Evolutionary conservation across 768 basidiomycete genomes (phyloP).

Genomic region (Boletus insuetus): DNA sequence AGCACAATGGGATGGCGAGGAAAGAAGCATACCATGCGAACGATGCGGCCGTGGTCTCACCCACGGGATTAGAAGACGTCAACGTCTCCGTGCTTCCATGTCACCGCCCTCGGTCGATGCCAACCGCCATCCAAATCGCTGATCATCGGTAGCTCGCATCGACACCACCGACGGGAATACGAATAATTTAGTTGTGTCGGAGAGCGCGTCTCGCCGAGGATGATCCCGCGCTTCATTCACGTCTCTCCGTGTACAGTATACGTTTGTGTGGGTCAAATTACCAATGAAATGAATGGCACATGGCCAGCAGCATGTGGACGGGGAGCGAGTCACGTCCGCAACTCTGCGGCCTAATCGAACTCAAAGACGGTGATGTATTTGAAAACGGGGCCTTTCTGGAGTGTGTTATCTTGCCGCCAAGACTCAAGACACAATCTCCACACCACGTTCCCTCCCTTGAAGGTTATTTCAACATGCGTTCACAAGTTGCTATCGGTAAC

Average conservation of each 20-base stretch:
- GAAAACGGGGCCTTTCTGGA: slow-evolving; percentile 17
- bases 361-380: slow-evolving; percentile 10
- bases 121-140: not conserved
- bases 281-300: slow-evolving; percentile 21
- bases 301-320: slow-evolving; percentile 16
- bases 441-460: slow-evolving; percentile 32
- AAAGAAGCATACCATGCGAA: not conserved
- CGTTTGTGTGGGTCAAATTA: slow-evolving; percentile 1
- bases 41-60: slow-evolving; percentile 1
- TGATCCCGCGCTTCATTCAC: slow-evolving; percentile 8
- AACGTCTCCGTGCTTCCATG: slow-evolving; percentile 11
- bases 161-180: slow-evolving; percentile 8
- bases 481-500: slow-evolving; percentile 15
- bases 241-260: not conserved
- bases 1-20: not conserved
- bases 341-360: slow-evolving; percentile 5
- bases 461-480: slow-evolving; percentile 24
- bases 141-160: slow-evolving; percentile 7
- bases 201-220: slow-evolving; percentile 11
- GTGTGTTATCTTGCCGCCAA: slow-evolving; percentile 22
- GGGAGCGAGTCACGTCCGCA: slow-evolving; percentile 21
- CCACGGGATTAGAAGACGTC: not conserved
- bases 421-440: slow-evolving; percentile 16
- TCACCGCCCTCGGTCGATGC: slow-evolving; percentile 3
- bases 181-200: slow-evolving; percentile 13